Evolutionary conservation across 2,329 filamentous ascomycete genomes (phyloP), one percentile per base, ranked within the genome.

Genomic region (Apiospora hydei): DNA sequence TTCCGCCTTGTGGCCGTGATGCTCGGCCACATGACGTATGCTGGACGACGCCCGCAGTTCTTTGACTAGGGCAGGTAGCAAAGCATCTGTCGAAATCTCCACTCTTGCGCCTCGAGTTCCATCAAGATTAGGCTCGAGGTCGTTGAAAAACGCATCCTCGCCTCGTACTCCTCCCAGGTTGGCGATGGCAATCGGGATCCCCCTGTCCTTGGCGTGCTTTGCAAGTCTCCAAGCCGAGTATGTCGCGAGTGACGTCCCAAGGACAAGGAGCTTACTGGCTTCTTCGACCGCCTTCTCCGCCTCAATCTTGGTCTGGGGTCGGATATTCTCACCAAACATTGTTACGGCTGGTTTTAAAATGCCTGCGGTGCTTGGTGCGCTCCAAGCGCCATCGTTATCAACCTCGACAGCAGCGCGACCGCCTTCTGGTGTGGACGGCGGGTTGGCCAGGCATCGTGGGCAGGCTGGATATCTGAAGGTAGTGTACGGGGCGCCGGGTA

Each of bases 321-420:
- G 85, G 69, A 98, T 97, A 73, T 90, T 95, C 82, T 98, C 96
- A 21, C 96, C 96, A 81, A 98, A 98, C 94, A 98, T 98, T 77
- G 95, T 91, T 2, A 99, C 95, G 0, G 94, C 94, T 4, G 96
- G 96, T 80, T 98, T 98, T 71, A 99, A 82, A 49, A 98, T 90
- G 2, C 96, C 96, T 0, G 91, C 94, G 2, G 88, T 90, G 76
- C 90, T 91, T 0, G 84, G 83, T 7, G 86, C 77, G 51, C 86
- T 83, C 94, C 92, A 97, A 0, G 95, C 96, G 0, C 96, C 96
- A 70, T 98, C 94, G 0, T 79, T 77, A 77, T 98, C 96, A 16
- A 93, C 88, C 74, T 93, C 86, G 1, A 98, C 91, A 38, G 82
- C 84, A 24, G 87, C 85, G 73, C 79, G 83, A 1, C 84, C 85